Evolutionary conservation across 1,139 yeast species (phyloP), one percentile per base, ranked within the genome.

Genomic region (Taiozyma onychis): DNA sequence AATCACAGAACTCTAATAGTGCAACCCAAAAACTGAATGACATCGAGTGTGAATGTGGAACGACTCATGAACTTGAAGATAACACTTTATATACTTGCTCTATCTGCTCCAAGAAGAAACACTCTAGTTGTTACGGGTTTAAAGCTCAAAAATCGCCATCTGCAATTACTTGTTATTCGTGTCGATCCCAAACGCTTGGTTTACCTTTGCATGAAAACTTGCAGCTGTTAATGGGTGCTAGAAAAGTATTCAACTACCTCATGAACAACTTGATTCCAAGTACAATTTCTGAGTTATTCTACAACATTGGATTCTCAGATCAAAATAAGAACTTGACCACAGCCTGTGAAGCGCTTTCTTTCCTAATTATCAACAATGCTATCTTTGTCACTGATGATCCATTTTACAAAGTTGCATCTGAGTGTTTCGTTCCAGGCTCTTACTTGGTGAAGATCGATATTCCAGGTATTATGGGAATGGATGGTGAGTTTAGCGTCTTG

Each of bases 81-180:
- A 57, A 60, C 1, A 42, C 50, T 9, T 42, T 51, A 2, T 50
- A 56, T 26, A 47, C 47, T 18, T 70, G 73, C 44, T 53, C 53
- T 18, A 43, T 49, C 2, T 70, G 74, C 54, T 54, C 51, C 6
- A 55, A 57, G 27, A 34, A 41, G 14, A 57, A 67, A 13, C 73
- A 69, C 50, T 59, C 63, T 1, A 45, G 58, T 7, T 70, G 73
- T 46, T 69, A 69, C 49, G 69, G 65, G 2, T 60, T 60, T 39
- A 32, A 28, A 16, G 42, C 30, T n/a, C 26, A 34, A 42, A 45
- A 14, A 32, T 30, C 57, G 9, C 52, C 56, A 18, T 11, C 24
- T 18, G 24, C 39, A 18, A 37, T 37, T 1, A 48, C 44, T 13
- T 70, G 73, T 44, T 55, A 63, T 32, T 41, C 61, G 1, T 70